Conservation (phyloP, 1,139 yeast species). For the Lodderomyces jiufengensis region DNA sequence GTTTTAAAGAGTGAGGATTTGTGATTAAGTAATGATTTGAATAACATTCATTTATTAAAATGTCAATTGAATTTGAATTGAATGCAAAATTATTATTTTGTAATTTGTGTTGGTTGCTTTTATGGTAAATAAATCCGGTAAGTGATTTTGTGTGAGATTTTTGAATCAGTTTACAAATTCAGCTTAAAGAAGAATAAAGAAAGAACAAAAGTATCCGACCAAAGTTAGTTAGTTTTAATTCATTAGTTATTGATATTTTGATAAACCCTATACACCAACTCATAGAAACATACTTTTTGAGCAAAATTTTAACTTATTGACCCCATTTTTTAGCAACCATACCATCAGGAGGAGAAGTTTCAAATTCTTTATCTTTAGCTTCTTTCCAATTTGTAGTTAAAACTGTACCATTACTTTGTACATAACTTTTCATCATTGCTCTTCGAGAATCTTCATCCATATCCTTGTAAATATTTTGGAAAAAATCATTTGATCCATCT, state of each 20-base stretch:
- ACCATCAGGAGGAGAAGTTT: slow-evolving; percentile 77
- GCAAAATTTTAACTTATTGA: slow-evolving; percentile 4
- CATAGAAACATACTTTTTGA: too few species aligned
- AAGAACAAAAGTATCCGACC: too few species aligned
- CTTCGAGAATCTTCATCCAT: slow-evolving; percentile 86
- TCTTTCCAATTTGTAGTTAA: slow-evolving; percentile 95
- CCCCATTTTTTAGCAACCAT: slow-evolving; percentile 48
- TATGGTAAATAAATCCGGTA: too few species aligned
- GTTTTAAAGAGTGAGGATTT: slow-evolving; percentile 4
- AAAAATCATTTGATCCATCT: slow-evolving; percentile 63
- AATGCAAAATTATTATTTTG: slow-evolving; percentile 1
- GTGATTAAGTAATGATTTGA: slow-evolving; percentile 3
- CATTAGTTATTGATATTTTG: too few species aligned
- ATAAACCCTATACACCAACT: too few species aligned
- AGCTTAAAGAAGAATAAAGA: too few species aligned
- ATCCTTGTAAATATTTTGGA: slow-evolving; percentile 66
- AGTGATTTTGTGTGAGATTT: too few species aligned
- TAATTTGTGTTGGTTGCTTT: too few species aligned
- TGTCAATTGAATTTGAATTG: background rate
- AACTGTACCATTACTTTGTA: slow-evolving; percentile 93
- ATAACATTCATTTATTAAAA: slow-evolving; percentile 2
- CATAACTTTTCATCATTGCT: slow-evolving; percentile 96
- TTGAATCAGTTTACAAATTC: too few species aligned
- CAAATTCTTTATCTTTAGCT: slow-evolving; percentile 64
- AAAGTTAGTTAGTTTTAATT: too few species aligned